Base-by-base conservation (phyloP, 2,329 filamentous ascomycete species). In the Neonectria neomacrospora region DNA sequence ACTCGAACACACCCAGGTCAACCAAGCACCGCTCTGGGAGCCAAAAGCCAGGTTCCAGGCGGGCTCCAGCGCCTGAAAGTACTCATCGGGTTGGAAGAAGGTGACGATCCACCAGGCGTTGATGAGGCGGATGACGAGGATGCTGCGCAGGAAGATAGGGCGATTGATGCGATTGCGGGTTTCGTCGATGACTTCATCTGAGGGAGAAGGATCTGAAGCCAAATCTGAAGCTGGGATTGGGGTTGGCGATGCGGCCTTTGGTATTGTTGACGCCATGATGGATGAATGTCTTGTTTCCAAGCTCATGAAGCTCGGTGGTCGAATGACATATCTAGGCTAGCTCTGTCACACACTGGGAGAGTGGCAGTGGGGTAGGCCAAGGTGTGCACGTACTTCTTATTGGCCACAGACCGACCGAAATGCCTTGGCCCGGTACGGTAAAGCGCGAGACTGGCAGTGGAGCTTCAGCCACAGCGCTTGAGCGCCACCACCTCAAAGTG, bases 71-170 rank as follows among this genome's bases (percentile, higher is more conserved):
- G 94, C 91, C 76, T 99, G 96, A 75, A 96, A 99, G 82, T 93
- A 98, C 79, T 99, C 96, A 81, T 99, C 96, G 28, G 96, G 96
- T 79, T 99, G 96, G 81, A 99, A 99, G 78, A 97, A 99, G 20
- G 96, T 98, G 68, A 87, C 84, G 61, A 96, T 83, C 66, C 85
- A 88, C 71, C 96, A 83, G 32, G 93, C 90, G 80, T 97, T 97
- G 76, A 92, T 77, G 67, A 95, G 85, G 58, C 96, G 92, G 67
- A 97, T 86, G 42, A 87, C 83, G 69, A 97, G 71, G 57, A 88
- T 78, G 63, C 73, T 65, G 51, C 69, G 72, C 5, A 78, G 64
- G 56, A 79, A 76, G 42, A 72, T 61, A 28, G 74, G 69, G 18
- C 67, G 68, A 18, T 74, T 68, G 58, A 67, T 59, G 42, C 59